These are phyloP conservation scores for Letharia columbiana DNA, from an alignment of 495 filamentous ascomycete species.

Conservation along the genomic window DNA sequence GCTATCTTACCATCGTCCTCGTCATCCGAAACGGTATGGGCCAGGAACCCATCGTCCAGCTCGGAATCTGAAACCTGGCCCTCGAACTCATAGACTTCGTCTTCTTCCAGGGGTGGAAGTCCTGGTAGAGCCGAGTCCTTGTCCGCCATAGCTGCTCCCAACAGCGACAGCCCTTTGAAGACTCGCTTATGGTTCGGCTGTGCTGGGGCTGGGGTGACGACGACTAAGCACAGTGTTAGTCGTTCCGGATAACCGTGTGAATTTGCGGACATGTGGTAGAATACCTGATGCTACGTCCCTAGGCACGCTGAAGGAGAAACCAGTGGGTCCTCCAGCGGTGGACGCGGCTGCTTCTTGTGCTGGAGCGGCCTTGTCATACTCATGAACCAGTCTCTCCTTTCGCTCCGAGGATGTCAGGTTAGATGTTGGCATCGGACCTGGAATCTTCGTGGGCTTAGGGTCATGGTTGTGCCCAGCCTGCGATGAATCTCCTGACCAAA, in stretches of 20 bases:
- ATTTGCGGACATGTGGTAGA: background rate
- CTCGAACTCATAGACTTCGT: background rate
- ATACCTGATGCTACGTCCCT: background rate
- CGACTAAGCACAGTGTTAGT: background rate
- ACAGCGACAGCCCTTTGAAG: background rate
- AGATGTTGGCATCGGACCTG: background rate
- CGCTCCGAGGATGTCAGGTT: background rate
- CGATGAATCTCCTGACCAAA: background rate
- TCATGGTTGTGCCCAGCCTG: background rate
- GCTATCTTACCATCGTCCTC: background rate
- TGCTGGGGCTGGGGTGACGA: background rate
- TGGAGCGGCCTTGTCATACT: background rate
- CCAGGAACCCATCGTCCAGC: background rate
- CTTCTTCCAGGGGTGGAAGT: background rate
- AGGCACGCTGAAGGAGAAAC: background rate
- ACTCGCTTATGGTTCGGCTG: background rate
- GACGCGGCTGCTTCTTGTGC: background rate
- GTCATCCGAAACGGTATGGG: background rate
- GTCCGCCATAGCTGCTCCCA: background rate
- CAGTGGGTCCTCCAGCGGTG: no score
- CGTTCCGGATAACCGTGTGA: background rate
- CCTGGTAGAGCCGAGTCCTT: background rate
- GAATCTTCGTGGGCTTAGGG: background rate
- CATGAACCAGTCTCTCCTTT: background rate
- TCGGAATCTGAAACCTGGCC: background rate